Conservation (phyloP, 768 basidiomycete species). For the Holtermanniella nyarrowii region DNA sequence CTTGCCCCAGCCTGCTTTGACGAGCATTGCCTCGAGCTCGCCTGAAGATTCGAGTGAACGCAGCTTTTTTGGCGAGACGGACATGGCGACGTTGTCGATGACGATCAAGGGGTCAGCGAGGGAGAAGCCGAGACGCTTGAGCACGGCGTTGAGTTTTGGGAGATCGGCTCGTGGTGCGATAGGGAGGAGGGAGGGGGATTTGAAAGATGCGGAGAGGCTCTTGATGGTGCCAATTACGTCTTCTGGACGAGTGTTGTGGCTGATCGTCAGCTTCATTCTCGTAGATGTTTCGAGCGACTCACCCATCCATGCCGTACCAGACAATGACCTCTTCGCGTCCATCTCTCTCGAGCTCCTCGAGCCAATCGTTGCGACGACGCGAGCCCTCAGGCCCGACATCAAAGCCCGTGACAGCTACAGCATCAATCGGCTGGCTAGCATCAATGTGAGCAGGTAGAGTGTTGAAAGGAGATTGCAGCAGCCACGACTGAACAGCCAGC, state of each 20-base stretch:
- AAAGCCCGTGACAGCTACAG: slow-evolving; percentile 21
- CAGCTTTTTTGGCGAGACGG: neutral
- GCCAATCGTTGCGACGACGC: slow-evolving; percentile 9
- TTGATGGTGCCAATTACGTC: neutral
- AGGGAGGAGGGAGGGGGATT: neutral
- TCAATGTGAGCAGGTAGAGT: slow-evolving; percentile 21
- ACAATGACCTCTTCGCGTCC: slow-evolving; percentile 29
- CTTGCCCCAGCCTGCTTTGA: slow-evolving; percentile 8
- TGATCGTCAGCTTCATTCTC: neutral
- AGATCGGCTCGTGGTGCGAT: neutral
- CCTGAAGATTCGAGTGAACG: neutral
- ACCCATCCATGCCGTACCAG: slow-evolving; percentile 30
- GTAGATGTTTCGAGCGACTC: slow-evolving; percentile 1
- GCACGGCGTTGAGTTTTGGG: neutral
- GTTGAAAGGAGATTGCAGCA: slow-evolving; percentile 26
- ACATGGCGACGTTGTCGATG: neutral
- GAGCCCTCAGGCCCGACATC: slow-evolving; percentile 19
- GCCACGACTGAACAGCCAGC: slow-evolving; percentile 39
- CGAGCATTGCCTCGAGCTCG: neutral
- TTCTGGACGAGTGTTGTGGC: neutral
- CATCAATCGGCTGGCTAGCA: slow-evolving; percentile 24
- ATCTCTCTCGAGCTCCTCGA: slow-evolving; percentile 29
- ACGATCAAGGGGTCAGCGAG: neutral
- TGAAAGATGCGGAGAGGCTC: neutral
- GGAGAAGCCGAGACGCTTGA: neutral